Conservation (phyloP, 257 asterid species). For the Rhazya stricta region DNA sequence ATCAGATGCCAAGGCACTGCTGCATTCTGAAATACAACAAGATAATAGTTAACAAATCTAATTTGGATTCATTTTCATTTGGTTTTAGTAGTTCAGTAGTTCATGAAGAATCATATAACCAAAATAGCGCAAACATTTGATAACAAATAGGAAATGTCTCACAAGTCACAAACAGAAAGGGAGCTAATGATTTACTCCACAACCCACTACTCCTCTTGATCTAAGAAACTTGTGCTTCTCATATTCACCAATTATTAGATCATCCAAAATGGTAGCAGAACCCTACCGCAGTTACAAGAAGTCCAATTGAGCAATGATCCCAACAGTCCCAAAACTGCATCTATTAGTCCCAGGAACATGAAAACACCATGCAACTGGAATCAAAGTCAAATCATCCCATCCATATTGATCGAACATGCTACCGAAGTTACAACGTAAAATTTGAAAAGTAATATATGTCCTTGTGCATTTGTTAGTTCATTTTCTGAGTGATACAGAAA, state of each 20-base stretch:
- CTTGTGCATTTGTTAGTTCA: not conserved
- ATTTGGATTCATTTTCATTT: not conserved
- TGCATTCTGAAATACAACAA: slow-evolving; percentile 47
- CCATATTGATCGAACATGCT: not conserved
- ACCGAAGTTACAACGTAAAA: not conserved
- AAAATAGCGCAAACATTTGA: slow-evolving; percentile 6
- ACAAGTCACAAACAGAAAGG: not conserved
- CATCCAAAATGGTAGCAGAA: not conserved
- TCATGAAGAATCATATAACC: slow-evolving; percentile 1
- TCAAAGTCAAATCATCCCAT: not conserved
- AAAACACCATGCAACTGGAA: not conserved
- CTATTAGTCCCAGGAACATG: not conserved
- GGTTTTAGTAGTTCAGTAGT: not conserved
- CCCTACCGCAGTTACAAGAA: not conserved
- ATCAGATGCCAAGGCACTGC: slow-evolving; percentile 90
- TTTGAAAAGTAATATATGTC: not conserved
- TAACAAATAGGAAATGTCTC: not conserved
- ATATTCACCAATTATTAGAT: not conserved
- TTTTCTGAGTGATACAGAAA: not conserved
- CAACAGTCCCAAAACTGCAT: not conserved
- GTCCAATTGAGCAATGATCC: not conserved
- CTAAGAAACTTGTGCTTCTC: not conserved
- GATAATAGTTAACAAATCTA: not conserved
- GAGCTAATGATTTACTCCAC: not conserved
- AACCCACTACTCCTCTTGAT: not conserved